Evolutionary conservation across 2,329 filamentous ascomycete species (phyloP).

Genomic region (Fusarium siculi): DNA sequence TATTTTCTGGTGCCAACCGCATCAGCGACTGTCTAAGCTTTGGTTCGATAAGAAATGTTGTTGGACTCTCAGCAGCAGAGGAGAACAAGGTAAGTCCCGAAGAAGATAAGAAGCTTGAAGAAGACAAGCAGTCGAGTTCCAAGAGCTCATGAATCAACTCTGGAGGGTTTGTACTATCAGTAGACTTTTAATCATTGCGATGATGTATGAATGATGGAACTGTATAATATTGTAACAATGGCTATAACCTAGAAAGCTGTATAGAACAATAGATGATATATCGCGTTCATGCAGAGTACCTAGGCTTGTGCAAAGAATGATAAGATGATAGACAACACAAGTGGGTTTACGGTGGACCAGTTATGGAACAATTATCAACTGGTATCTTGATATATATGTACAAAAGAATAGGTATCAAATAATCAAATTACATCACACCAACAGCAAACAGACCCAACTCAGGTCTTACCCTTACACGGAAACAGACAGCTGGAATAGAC

Average conservation of each 20-base stretch:
- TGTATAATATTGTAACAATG: constrained; percentile 42
- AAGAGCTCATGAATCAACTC: background rate
- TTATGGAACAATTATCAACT: background rate
- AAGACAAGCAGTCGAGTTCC: constrained; percentile 33
- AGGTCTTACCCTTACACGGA: background rate
- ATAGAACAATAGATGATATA: constrained; percentile 17
- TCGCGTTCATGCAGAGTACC: background rate
- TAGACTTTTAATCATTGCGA: constrained; percentile 6
- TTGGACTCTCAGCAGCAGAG: constrained; percentile 59
- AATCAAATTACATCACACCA: background rate
- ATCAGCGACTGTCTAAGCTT: constrained; percentile 92
- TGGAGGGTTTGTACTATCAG: background rate
- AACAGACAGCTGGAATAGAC: constrained; percentile 37
- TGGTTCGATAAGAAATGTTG: constrained; percentile 80
- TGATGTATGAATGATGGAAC: constrained; percentile 35
- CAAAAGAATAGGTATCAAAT: constrained; percentile 20
- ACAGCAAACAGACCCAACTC: background rate
- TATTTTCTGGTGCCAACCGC: constrained; percentile 80
- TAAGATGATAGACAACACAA: background rate
- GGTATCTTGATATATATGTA: constrained; percentile 16
- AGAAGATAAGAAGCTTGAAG: constrained; percentile 32
- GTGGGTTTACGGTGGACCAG: background rate
- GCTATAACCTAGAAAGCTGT: constrained; percentile 23
- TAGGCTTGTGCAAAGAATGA: background rate
- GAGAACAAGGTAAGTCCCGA: constrained; percentile 33